Evolutionary conservation across 2,329 filamentous ascomycete genomes (phyloP).

Genomic region (Fonsecaea pedrosoi): DNA sequence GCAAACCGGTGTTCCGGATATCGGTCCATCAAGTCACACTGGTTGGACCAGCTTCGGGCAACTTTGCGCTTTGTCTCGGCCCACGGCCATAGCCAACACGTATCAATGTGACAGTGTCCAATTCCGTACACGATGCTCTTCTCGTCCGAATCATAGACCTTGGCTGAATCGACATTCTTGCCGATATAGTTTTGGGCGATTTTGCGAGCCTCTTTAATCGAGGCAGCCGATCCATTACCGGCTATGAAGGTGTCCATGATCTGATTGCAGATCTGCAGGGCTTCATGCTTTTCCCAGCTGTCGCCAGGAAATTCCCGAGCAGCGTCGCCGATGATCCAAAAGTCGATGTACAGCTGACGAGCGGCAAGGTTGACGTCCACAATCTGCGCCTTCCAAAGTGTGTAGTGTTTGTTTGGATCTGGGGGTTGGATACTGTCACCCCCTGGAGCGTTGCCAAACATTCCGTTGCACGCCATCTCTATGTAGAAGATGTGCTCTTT

Average conservation of each 20-base stretch:
- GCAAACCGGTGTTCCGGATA: constrained; percentile 94
- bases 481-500: constrained; percentile 90
- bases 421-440: constrained; percentile 90
- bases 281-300: constrained; percentile 87
- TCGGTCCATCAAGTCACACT: constrained; percentile 91
- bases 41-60: constrained; percentile 93
- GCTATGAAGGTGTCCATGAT: constrained; percentile 92
- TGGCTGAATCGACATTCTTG: constrained; percentile 76
- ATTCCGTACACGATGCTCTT: constrained; percentile 83
- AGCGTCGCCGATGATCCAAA: constrained; percentile 93
- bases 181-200: constrained; percentile 86
- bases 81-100: constrained; percentile 98
- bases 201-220: constrained; percentile 78
- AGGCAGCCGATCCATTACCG: constrained; percentile 72
- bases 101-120: constrained; percentile 97
- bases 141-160: constrained; percentile 80
- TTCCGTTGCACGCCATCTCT: constrained; percentile 98
- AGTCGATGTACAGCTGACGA: constrained; percentile 83
- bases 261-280: constrained; percentile 79
- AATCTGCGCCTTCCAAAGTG: constrained; percentile 78
- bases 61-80: constrained; percentile 98
- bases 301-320: constrained; percentile 88
- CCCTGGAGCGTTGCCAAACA: constrained; percentile 91
- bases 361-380: constrained; percentile 87
- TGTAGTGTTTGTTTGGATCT: constrained; percentile 80